phyloP scores from a whole-genome alignment of 257 asterid species.

The Plantago ovata region DNA sequence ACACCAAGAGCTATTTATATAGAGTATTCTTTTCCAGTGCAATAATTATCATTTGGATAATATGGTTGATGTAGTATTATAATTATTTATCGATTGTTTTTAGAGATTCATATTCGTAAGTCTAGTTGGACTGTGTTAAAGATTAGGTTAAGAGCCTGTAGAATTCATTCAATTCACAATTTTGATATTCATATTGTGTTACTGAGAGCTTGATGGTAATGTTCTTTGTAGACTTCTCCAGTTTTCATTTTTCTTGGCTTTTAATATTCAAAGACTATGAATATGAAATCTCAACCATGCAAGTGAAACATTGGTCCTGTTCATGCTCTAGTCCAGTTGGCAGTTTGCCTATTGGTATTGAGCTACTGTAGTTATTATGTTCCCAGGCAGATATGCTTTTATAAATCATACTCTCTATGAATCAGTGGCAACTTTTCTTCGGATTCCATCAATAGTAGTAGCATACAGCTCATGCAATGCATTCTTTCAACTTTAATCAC shows the following conservation, averaged over 20 bases:
- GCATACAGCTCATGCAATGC: too few relatives aligned
- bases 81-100: neutral
- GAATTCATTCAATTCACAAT: neutral
- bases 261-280: neutral
- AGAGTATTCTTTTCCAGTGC: neutral
- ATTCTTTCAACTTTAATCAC: too few relatives aligned
- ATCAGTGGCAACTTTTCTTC: too few relatives aligned
- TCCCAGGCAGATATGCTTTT: too few relatives aligned
- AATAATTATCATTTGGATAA: neutral
- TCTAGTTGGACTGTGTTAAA: too few relatives aligned
- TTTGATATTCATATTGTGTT: neutral
- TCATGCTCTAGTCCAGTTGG: too few relatives aligned
- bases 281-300: too few relatives aligned
- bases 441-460: too few relatives aligned
- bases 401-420: too few relatives aligned
- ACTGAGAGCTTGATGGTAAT: neutral
- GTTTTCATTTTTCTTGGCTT: neutral
- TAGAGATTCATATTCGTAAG: neutral
- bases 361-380: too few relatives aligned
- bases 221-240: neutral
- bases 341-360: too few relatives aligned
- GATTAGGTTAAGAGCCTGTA: neutral
- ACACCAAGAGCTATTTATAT: constrained; percentile 20
- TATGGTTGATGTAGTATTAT: neutral
- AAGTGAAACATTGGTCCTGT: too few relatives aligned